Percentiles rank a stretch among this genome's conserved stretches.
phyloP scores from a whole-genome alignment of 1,139 yeast genomes.

The Geotrichum restrictum region DNA sequence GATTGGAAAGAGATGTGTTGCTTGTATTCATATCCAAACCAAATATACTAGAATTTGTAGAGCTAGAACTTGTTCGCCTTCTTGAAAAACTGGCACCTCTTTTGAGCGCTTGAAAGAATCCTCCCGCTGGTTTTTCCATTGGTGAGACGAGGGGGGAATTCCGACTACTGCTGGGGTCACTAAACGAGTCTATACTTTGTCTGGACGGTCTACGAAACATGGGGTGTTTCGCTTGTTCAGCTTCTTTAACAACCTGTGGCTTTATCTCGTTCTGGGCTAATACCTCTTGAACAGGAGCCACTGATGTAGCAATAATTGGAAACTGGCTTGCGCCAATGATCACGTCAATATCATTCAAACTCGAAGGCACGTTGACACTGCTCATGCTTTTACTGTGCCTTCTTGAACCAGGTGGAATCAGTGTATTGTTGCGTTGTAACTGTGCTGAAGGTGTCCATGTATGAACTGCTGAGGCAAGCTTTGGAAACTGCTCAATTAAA shows the following conservation, averaged over 20 bases:
- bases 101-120: constrained; percentile 19
- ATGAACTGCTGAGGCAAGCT: constrained; percentile 13
- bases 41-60: constrained; percentile 9
- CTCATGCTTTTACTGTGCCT: constrained; percentile 37
- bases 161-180: constrained; percentile 4
- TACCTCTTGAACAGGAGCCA: neutral
- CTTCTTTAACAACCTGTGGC: neutral
- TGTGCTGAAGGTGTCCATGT: constrained; percentile 9
- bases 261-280: neutral
- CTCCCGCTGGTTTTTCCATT: constrained; percentile 13
- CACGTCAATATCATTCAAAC: constrained; percentile 3
- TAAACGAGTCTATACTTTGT: neutral
- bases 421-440: constrained; percentile 20
- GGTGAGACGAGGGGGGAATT: constrained; percentile 13
- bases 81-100: constrained; percentile 18
- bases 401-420: constrained; percentile 19
- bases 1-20: constrained; percentile 3
- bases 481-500: constrained; percentile 68
- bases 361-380: constrained; percentile 27
- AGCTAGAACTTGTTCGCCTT: constrained; percentile 13
- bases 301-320: neutral
- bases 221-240: neutral
- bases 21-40: constrained; percentile 13
- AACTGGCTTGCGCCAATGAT: neutral
- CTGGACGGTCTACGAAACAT: neutral